phyloP scores from a whole-genome alignment of 176 grass and related monocot genomes.

The Zoysia japonica region DNA sequence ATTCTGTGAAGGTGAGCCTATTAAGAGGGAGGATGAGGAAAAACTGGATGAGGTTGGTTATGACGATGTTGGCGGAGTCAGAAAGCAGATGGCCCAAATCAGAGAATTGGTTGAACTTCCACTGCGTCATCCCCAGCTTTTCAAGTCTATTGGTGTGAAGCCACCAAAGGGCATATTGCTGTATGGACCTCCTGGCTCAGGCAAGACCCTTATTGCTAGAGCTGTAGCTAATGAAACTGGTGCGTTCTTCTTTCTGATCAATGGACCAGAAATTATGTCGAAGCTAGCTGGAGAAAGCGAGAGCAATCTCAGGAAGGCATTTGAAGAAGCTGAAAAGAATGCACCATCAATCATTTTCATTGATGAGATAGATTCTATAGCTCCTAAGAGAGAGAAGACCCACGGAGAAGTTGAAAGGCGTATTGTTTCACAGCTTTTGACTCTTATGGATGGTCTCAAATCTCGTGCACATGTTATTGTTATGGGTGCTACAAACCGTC shows the following conservation, averaged over 20 bases:
- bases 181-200: slow-evolving; percentile 77
- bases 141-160: slow-evolving; percentile 76
- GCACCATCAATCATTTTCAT: slow-evolving; percentile 89
- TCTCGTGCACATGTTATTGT: slow-evolving; percentile 82
- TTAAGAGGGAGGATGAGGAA: slow-evolving; percentile 89
- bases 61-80: slow-evolving; percentile 83
- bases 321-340: slow-evolving; percentile 93
- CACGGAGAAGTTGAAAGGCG: slow-evolving; percentile 84
- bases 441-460: slow-evolving; percentile 84
- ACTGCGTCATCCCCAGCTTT: slow-evolving; percentile 59
- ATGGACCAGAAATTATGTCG: slow-evolving; percentile 91
- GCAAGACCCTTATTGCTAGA: slow-evolving; percentile 77
- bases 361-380: slow-evolving; percentile 82
- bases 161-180: slow-evolving; percentile 84
- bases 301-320: slow-evolving; percentile 83
- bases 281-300: slow-evolving; percentile 90
- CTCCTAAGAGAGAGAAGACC: slow-evolving; percentile 84
- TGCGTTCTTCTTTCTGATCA: slow-evolving; percentile 88
- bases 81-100: slow-evolving; percentile 95
- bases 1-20: slow-evolving; percentile 83
- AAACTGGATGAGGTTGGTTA: slow-evolving; percentile 77
- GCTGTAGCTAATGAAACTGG: slow-evolving; percentile 88
- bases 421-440: slow-evolving; percentile 86
- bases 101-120: slow-evolving; percentile 65
- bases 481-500: slow-evolving; percentile 84